These are phyloP conservation scores for Alloascoidea hylecoeti DNA, from an alignment of 805 yeast species.

Conservation along the genomic window DNA sequence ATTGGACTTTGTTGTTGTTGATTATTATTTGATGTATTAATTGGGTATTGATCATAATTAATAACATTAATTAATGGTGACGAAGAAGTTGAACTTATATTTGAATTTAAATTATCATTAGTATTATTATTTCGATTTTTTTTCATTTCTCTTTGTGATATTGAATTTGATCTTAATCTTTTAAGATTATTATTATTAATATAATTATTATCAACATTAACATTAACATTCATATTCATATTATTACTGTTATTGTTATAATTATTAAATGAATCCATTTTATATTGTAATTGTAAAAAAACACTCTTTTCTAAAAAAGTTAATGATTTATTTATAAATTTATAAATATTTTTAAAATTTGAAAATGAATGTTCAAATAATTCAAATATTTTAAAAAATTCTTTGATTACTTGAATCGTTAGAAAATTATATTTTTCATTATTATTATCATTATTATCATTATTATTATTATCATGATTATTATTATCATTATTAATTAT, in stretches of 20 bases:
- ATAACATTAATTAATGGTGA: not conserved
- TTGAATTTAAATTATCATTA: too few relatives aligned
- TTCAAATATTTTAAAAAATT: not conserved
- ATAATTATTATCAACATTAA: not conserved
- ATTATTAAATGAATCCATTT: not conserved
- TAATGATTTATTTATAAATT: not conserved
- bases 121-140: not conserved
- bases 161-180: not conserved
- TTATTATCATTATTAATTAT: too few relatives aligned
- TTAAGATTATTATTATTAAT: not conserved
- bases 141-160: not conserved
- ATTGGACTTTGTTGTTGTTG: not conserved
- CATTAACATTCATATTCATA: not conserved
- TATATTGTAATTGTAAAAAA: not conserved
- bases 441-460: too few relatives aligned
- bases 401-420: not conserved
- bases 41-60: not conserved
- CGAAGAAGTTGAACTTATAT: conserved; percentile 1
- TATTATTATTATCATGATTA: too few relatives aligned
- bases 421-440: not conserved
- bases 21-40: not conserved
- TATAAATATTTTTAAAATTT: not conserved
- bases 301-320: not conserved
- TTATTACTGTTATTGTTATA: not conserved
- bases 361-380: not conserved